Percentiles rank a stretch among this genome's conserved stretches.
These are phyloP conservation scores for Apiospora rasikravindrae DNA, from an alignment of 2,329 filamentous ascomycete species.

Conservation along the genomic window DNA sequence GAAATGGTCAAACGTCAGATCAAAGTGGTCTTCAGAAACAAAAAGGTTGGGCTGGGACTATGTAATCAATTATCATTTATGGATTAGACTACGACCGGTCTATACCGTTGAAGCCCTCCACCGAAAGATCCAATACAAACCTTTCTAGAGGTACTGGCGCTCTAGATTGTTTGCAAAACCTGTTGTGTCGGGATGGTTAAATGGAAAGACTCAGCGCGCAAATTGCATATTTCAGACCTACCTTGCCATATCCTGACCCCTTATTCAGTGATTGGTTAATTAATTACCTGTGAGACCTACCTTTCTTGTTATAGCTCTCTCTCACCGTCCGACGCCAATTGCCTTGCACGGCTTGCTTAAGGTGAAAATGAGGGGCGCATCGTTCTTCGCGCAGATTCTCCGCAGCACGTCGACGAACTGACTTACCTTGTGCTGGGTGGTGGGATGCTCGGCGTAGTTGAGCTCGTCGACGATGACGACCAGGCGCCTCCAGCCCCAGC, in stretches of 20 bases:
- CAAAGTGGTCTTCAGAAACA: not conserved
- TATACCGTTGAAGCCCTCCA: not conserved
- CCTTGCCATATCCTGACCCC: not conserved
- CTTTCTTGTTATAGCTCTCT: not conserved
- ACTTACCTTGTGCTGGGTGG: slow-evolving; percentile 17
- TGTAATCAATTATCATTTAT: slow-evolving; percentile 13
- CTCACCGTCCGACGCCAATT: not conserved
- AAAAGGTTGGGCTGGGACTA: slow-evolving; percentile 4
- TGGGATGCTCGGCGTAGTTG: slow-evolving; percentile 18
- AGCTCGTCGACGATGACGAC: slow-evolving; percentile 23
- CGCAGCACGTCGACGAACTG: slow-evolving; percentile 18
- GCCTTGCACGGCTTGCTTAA: not conserved
- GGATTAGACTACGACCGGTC: slow-evolving; percentile 9
- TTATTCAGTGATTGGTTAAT: not conserved
- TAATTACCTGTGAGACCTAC: not conserved
- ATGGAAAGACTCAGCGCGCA: not conserved
- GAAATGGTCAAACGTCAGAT: slow-evolving; percentile 1
- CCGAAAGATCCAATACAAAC: not conserved
- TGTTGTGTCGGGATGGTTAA: not conserved
- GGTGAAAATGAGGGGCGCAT: slow-evolving; percentile 19
- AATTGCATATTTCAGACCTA: slow-evolving; percentile 7
- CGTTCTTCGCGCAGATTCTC: slow-evolving; percentile 14
- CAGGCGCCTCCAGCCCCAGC: slow-evolving; percentile 8
- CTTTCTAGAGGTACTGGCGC: not conserved
- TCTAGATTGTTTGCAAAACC: slow-evolving; percentile 14